Percentiles rank a stretch among this genome's conserved stretches.
Conservation (phyloP, 768 basidiomycete genomes). For the Lactifluus hygrophoroides region DNA sequence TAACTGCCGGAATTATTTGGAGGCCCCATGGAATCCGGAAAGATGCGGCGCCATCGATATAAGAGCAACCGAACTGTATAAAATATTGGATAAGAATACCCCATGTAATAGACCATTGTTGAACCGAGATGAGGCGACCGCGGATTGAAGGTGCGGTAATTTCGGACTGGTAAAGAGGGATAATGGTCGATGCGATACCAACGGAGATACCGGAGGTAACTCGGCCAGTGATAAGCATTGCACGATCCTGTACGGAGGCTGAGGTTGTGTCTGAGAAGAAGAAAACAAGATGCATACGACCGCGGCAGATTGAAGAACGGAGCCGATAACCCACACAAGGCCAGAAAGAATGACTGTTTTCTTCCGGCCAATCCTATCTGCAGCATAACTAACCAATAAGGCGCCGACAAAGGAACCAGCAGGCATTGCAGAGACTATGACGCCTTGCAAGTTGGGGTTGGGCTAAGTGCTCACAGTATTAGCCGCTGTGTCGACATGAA, state of each 20-base stretch:
- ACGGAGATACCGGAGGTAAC: conserved; percentile 22
- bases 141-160: conserved; percentile 6
- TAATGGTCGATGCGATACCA: conserved; percentile 40
- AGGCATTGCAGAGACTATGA: conserved; percentile 73
- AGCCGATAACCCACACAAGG: conserved; percentile 64
- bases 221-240: conserved; percentile 49
- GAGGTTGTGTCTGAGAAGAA: background rate
- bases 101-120: conserved; percentile 47
- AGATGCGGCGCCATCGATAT: conserved; percentile 58
- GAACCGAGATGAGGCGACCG: conserved; percentile 48
- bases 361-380: conserved; percentile 58
- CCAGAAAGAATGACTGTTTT: conserved; percentile 58
- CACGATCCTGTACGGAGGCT: conserved; percentile 41
- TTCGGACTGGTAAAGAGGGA: conserved; percentile 68
- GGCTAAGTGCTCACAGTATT: conserved; percentile 29
- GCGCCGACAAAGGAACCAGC: conserved; percentile 65
- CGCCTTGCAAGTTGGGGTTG: conserved; percentile 50
- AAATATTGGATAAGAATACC: conserved; percentile 12
- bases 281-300: conserved; percentile 26
- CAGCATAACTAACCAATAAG: conserved; percentile 51
- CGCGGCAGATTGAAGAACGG: conserved; percentile 60
- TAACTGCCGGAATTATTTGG: conserved; percentile 68
- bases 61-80: conserved; percentile 37
- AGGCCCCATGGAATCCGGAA: conserved; percentile 79
- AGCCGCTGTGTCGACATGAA: background rate